Conservation (phyloP, 225 moss, liverwort and hornwort species). For the Polytrichum formosum region DNA sequence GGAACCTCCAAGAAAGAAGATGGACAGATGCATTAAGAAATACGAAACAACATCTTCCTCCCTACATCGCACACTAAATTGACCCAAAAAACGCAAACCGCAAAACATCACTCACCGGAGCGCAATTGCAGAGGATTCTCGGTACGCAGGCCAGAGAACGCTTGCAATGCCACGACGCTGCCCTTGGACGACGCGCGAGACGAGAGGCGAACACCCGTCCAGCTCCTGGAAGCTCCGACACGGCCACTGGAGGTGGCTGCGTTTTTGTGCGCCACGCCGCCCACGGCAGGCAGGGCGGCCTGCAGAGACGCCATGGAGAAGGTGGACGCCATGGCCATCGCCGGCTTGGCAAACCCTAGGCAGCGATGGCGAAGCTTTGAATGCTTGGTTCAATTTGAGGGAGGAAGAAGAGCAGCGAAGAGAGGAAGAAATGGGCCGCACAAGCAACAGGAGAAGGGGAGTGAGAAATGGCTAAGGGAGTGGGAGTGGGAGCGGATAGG, state of each 20-base stretch:
- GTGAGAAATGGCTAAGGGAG: too few relatives aligned
- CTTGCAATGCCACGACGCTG: conserved; percentile 31
- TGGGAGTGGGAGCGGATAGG: too few relatives aligned
- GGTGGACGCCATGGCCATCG: conserved; percentile 38
- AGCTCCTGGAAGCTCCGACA: conserved; percentile 2
- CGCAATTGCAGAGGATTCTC: conserved; percentile 46
- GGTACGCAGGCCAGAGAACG: conserved; percentile 43
- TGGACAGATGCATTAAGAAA: too few relatives aligned
- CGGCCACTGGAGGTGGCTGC: not conserved
- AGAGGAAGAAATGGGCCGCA: too few relatives aligned
- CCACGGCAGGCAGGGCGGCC: conserved; percentile 35
- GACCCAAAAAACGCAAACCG: not conserved
- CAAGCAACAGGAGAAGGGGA: too few relatives aligned
- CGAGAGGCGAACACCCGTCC: conserved; percentile 11
- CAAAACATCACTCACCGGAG: conserved; percentile 25
- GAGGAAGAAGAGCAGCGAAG: too few relatives aligned
- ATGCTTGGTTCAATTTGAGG: too few relatives aligned
- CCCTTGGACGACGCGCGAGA: conserved; percentile 1
- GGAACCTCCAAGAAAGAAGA: too few relatives aligned
- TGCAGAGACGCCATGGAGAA: conserved; percentile 54
- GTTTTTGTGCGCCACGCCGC: not conserved
- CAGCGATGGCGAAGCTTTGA: too few relatives aligned
- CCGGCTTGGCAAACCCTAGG: conserved; percentile 2
- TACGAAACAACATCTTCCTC: too few relatives aligned
- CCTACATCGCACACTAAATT: not conserved